Evolutionary conservation across 2,329 filamentous ascomycete species (phyloP).

Genomic region (Pseudogymnoascus sp.): DNA sequence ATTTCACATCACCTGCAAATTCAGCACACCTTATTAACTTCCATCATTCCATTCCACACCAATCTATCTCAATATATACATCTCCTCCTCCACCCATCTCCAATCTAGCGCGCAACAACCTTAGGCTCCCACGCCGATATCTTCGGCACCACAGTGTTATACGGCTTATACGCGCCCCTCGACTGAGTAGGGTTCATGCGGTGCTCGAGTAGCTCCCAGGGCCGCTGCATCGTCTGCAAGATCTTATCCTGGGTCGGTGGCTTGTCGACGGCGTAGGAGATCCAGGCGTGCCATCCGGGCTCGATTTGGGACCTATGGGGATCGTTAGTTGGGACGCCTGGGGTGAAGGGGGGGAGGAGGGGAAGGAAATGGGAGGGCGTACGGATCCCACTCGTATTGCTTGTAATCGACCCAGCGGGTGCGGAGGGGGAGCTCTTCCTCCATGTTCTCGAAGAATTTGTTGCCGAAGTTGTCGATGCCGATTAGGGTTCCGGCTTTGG

Average conservation of each 20-base stretch:
- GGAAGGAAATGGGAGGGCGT: slow-evolving; percentile 28
- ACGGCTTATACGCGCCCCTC: slow-evolving; percentile 79
- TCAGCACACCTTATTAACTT: neutral
- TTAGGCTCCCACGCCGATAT: slow-evolving; percentile 42
- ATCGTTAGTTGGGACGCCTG: neutral
- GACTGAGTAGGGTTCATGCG: slow-evolving; percentile 67
- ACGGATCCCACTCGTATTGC: slow-evolving; percentile 73
- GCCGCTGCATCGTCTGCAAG: slow-evolving; percentile 54
- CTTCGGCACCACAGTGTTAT: slow-evolving; percentile 47
- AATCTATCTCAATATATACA: slow-evolving; percentile 22
- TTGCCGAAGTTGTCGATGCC: slow-evolving; percentile 87
- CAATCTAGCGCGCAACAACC: slow-evolving; percentile 22
- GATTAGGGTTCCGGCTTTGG: slow-evolving; percentile 82
- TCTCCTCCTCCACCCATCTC: neutral
- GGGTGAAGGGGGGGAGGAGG: neutral
- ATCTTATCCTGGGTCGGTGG: slow-evolving; percentile 70
- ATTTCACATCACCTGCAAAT: neutral
- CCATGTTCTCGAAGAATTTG: slow-evolving; percentile 91
- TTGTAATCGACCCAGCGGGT: slow-evolving; percentile 98
- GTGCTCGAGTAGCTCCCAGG: slow-evolving; percentile 68
- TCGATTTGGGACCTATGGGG: slow-evolving; percentile 67
- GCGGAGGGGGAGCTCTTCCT: slow-evolving; percentile 86
- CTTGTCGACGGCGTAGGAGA: slow-evolving; percentile 86
- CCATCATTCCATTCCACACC: neutral
- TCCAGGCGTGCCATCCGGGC: slow-evolving; percentile 97